Conservation (phyloP, 2,329 filamentous ascomycete genomes). For the Aspergillus spinulosporus region DNA sequence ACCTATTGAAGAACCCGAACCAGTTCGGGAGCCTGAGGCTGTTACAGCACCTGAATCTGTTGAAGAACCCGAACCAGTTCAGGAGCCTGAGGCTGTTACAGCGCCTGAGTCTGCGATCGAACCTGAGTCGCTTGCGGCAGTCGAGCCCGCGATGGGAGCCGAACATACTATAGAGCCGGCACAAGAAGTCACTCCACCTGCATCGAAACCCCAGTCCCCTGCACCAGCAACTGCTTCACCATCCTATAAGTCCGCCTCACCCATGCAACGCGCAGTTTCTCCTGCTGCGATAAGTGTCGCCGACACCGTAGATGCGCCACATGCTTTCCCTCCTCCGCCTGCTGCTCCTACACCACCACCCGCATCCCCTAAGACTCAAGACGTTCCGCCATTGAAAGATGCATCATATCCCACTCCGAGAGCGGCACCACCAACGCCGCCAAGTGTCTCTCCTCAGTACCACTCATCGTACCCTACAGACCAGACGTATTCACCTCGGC, state of each 20-base stretch:
- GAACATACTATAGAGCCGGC: constrained; percentile 9
- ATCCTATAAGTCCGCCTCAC: constrained; percentile 20
- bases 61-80: not conserved
- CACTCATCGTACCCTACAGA: constrained; percentile 16
- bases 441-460: constrained; percentile 19
- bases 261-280: constrained; percentile 17
- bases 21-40: not conserved
- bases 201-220: constrained; percentile 21
- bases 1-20: not conserved
- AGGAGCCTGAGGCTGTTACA: not conserved
- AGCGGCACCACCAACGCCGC: constrained; percentile 17
- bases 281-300: constrained; percentile 13
- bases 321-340: constrained; percentile 7
- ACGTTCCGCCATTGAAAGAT: constrained; percentile 16
- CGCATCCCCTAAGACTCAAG: constrained; percentile 17
- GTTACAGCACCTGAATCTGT: not conserved
- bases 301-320: not conserved
- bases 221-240: constrained; percentile 16
- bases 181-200: constrained; percentile 19
- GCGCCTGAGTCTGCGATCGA: not conserved
- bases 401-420: constrained; percentile 13
- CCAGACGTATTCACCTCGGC: constrained; percentile 18
- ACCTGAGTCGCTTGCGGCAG: not conserved
- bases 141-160: constrained; percentile 5
- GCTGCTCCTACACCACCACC: constrained; percentile 17